Evolutionary conservation across 257 asterid species (phyloP).

Genomic region (Solanum peruvianum): DNA sequence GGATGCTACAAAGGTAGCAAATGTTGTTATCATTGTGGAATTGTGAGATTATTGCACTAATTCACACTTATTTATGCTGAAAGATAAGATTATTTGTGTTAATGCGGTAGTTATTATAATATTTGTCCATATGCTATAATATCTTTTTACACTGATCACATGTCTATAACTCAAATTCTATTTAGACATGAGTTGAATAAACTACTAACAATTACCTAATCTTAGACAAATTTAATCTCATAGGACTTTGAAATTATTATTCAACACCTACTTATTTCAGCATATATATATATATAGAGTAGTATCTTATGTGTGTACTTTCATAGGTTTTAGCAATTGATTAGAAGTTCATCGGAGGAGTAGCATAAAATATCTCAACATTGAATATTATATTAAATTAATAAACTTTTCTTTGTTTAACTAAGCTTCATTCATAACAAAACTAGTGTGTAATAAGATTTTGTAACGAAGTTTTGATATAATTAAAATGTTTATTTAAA

Average conservation of each 20-base stretch:
- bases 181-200: background rate
- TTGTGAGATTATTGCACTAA: slow-evolving; percentile 24
- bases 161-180: background rate
- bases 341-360: background rate
- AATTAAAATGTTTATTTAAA: no score
- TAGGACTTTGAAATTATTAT: background rate
- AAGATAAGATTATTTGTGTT: slow-evolving; percentile 23
- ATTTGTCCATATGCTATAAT: background rate
- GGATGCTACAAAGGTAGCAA: slow-evolving; percentile 6
- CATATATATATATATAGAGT: background rate
- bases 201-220: background rate
- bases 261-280: background rate
- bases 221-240: background rate
- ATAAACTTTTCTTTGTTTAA: background rate
- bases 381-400: background rate
- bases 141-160: background rate
- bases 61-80: slow-evolving; percentile 39
- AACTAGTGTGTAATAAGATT: background rate
- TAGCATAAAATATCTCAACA: background rate
- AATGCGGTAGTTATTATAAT: background rate
- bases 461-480: background rate
- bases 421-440: background rate
- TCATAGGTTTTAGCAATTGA: background rate
- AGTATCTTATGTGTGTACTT: background rate
- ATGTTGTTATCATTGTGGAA: slow-evolving; percentile 29